Conservation (phyloP, 768 basidiomycete species). For the Termitomyces sp. region DNA sequence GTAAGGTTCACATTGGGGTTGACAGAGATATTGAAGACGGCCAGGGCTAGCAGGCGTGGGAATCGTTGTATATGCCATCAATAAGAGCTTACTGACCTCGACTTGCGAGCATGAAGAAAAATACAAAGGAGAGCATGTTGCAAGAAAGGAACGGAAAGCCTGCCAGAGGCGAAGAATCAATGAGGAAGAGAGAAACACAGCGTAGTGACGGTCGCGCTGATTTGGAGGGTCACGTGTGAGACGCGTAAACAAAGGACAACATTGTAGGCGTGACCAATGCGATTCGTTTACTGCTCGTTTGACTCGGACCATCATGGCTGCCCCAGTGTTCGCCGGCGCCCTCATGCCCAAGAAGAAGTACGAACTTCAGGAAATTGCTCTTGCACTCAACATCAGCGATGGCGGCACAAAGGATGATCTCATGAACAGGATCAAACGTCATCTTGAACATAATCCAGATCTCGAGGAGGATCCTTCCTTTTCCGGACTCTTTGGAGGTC, state of each 20-base stretch:
- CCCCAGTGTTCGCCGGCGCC: constrained; percentile 41
- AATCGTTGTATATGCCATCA: not conserved
- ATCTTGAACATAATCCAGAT: constrained; percentile 51
- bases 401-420: constrained; percentile 61
- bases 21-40: constrained; percentile 44
- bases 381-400: constrained; percentile 44
- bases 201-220: constrained; percentile 1
- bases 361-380: constrained; percentile 58
- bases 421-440: constrained; percentile 52
- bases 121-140: constrained; percentile 23
- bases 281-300: constrained; percentile 15
- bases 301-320: constrained; percentile 34
- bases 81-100: constrained; percentile 40
- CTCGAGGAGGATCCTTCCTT: constrained; percentile 56
- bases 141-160: constrained; percentile 15
- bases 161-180: constrained; percentile 19
- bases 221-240: constrained; percentile 22
- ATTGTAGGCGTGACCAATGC: constrained; percentile 18
- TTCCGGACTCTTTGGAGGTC: constrained; percentile 43
- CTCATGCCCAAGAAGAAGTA: constrained; percentile 64
- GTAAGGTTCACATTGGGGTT: constrained; percentile 30
- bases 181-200: constrained; percentile 3
- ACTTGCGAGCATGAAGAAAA: constrained; percentile 45
- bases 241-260: constrained; percentile 20
- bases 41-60: constrained; percentile 22